These are phyloP conservation scores for Huntiella savannae DNA, from an alignment of 2,329 filamentous ascomycete species.

Conservation along the genomic window DNA sequence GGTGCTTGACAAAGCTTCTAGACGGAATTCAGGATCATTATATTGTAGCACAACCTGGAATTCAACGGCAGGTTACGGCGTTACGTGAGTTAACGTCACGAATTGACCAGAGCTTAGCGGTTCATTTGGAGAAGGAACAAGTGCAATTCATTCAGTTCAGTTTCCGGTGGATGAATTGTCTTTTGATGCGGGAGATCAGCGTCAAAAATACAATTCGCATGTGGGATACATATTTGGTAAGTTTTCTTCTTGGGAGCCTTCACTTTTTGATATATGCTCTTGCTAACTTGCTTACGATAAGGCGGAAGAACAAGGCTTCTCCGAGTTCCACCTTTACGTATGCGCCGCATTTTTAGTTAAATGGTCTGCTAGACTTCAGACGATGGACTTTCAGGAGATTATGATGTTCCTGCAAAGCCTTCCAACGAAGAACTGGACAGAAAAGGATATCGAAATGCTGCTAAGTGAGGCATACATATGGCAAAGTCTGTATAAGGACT, in stretches of 20 bases:
- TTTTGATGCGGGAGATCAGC: constrained; percentile 92
- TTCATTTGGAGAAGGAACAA: constrained; percentile 73
- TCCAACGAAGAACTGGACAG: constrained; percentile 84
- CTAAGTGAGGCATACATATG: constrained; percentile 96
- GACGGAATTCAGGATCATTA: constrained; percentile 99
- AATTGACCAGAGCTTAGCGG: constrained; percentile 69
- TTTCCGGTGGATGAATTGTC: constrained; percentile 98
- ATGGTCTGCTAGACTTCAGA: constrained; percentile 85
- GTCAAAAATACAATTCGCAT: constrained; percentile 94
- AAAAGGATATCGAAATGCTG: constrained; percentile 92
- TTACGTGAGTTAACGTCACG: constrained; percentile 76
- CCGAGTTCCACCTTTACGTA: constrained; percentile 93
- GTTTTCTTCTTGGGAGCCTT: constrained; percentile 17
- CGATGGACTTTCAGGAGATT: constrained; percentile 95
- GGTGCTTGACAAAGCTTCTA: constrained; percentile 94
- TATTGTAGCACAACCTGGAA: constrained; percentile 91
- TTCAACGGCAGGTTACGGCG: constrained; percentile 79
- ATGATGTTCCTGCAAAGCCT: constrained; percentile 99
- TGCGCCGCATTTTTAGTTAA: constrained; percentile 96
- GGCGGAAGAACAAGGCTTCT: constrained; percentile 97
- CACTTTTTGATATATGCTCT: neutral
- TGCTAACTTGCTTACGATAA: constrained; percentile 20
- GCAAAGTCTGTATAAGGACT: constrained; percentile 93
- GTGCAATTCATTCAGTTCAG: constrained; percentile 99
- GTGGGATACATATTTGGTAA: constrained; percentile 98